Base-by-base conservation (phyloP, 768 basidiomycete genomes). In the Lepiota venenata region DNA sequence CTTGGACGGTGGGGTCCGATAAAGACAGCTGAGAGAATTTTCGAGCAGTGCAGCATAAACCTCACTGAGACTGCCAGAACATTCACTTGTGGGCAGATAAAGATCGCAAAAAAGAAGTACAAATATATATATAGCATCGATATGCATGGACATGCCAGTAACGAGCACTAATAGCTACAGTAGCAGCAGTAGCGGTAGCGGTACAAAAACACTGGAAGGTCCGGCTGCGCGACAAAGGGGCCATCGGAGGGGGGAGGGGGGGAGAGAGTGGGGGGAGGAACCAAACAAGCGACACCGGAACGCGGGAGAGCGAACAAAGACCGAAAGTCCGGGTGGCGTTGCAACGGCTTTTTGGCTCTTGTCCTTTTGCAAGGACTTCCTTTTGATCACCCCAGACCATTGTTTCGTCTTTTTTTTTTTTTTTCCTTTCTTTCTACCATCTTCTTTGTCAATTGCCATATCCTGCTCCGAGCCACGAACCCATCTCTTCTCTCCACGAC, bases 391-490 rank as follows among this genome's bases (percentile, higher is more conserved):
- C n/a, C 58, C 60, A 55, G 55, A 27, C 54, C 66, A 60, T 65
- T 66, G 63, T 68, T 68, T 69, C 63, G 64, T 61, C 64, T 69
- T 62, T 64, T 68, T 62, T 66, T 65, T 64, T 64, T 65, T 68
- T 64, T 65, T 68, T 67, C 61, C 65, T 66, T 62, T 67, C 74
- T 64, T 50, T 55, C 37, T 45, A 21, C 18, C 39, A 22, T 29
- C 29, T 15, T 67, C 27, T 40, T 61, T 60, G 41, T 58, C 52
- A 51, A 20, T 47, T 16, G 20, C 47, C 47, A 47, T 18, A 16
- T 35, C 47, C 14, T 35, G 8, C 46, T 45, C 10, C 21, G 14
- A 25, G 43, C 52, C 40, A 55, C 25, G 25, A 25, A 25, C 25
- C 25, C 57, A 44, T 61, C 56, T 59, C 57, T 49, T 62, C 59